Conservation (phyloP, 1,139 yeast species). For the Sugiyamaella xylanicola region DNA sequence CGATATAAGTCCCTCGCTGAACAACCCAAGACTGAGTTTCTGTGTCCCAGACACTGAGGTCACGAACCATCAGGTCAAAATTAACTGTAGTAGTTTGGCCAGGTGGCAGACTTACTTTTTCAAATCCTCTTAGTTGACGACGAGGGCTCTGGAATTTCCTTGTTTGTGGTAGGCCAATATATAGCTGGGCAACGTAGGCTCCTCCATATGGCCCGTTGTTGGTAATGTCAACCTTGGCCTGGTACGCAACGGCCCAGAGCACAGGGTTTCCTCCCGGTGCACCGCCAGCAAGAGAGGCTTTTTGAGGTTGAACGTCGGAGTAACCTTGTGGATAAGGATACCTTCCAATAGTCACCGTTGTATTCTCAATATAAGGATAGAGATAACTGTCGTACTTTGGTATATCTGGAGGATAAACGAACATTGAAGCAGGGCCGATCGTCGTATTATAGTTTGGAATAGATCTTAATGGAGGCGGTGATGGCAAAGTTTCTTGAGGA, state of each 20-base stretch:
- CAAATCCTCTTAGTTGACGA: constrained; percentile 60
- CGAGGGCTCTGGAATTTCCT: constrained; percentile 49
- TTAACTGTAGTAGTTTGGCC: constrained; percentile 47
- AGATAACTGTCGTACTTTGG: constrained; percentile 30
- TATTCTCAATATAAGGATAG: constrained; percentile 38
- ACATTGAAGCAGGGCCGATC: constrained; percentile 50
- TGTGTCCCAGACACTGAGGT: constrained; percentile 62
- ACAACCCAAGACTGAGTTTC: constrained; percentile 63
- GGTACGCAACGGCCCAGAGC: constrained; percentile 50
- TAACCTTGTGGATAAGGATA: constrained; percentile 59
- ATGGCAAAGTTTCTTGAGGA: constrained; percentile 54
- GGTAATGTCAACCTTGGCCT: constrained; percentile 51
- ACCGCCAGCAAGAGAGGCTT: constrained; percentile 57
- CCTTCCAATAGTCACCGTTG: constrained; percentile 36
- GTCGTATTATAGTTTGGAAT: constrained; percentile 42
- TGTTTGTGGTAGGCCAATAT: constrained; percentile 56
- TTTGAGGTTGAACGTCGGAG: constrained; percentile 42
- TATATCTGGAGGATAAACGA: constrained; percentile 50
- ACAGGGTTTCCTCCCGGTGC: constrained; percentile 56
- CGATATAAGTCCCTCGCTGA: constrained; percentile 58
- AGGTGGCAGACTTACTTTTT: constrained; percentile 53
- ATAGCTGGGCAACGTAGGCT: constrained; percentile 58
- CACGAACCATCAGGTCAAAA: constrained; percentile 56
- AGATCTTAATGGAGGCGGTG: constrained; percentile 49
- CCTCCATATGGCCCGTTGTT: constrained; percentile 57